Base-by-base conservation (phyloP, 495 filamentous ascomycete species). In the Penicillium herquei region DNA sequence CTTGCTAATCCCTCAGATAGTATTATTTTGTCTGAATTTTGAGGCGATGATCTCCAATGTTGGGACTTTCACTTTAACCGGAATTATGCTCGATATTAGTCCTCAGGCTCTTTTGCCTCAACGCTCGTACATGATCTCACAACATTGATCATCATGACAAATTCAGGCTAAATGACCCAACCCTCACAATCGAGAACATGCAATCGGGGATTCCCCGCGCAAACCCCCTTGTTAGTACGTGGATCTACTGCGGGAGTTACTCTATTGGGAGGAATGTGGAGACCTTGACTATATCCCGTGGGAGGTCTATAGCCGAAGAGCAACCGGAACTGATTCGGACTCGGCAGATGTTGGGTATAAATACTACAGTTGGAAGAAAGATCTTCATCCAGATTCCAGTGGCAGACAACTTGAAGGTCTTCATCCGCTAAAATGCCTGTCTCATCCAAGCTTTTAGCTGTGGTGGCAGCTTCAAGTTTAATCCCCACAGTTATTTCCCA, bases 231-330 rank as follows among this genome's bases (percentile, higher is more conserved):
- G 6, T 4, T 43, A 57, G 47, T 42, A 14, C 59, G 32, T 46
- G 14, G 63, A 70, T 67, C 59, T 57, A 56, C 61, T 51, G 64
- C 51, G 55, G 59, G 57, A 63, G 49, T 46, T 69, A 44, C 67
- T 56, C 7, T 1, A 35, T 67, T 59, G 31, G 55, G 57, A 3
- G 13, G 17, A 31, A 34, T 54, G 52, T 55, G 58, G 58, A 42
- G 51, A 57, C 49, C 30, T 44, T 47, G 49, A 33, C 14, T 49
- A 34, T 55, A 35, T 43, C 54, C 48, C 48, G 48, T 50, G 48
- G 48, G 16, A 37, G 9, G 7, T 8, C 7, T 9, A 40, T 51
- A 47, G 54, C 56, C 57, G 49, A 59, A 26, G 40, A 55, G 41
- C 48, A 32, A 34, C 39, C 44, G 37, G 18, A 7, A 10, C 9